Base-by-base conservation (phyloP, 345 rosid genomes). In the Microcos paniculata region DNA sequence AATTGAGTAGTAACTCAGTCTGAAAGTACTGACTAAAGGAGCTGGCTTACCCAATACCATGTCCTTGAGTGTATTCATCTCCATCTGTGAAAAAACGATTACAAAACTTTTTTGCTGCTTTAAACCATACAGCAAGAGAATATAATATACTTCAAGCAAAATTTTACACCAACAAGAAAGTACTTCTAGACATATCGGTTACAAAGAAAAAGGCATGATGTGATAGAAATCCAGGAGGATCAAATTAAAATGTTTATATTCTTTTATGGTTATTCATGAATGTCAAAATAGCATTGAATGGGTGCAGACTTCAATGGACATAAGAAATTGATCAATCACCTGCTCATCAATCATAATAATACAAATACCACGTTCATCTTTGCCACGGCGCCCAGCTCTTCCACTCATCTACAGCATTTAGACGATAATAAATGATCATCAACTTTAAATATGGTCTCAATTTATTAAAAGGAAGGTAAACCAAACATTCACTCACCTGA, bases 301-400 rank as follows among this genome's bases (percentile, higher is more conserved):
- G 70, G 43, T 24, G 72, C 46, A 26, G 21, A 35, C 18, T 55
- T 52, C 15, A 56, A 46, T 30, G 19, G 48, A 33, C n/a, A 18
- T 63, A 23, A 4, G 28, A 10, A 67, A 61, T 38, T 21, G 48
- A 59, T 30, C 21, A 42, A 74, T 70, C 57, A 96, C 99, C 94
- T 86, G 92, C 78, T 93, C 99, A 87, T 96, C 96, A 79, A 96
- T 80, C 99, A 96, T 96, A 80, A 93, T 90, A 70, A 96, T 90
- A 84, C 98, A 96, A 69, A 96, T 96, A 35, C 98, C 99, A 26
- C 97, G 97, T 30, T 92, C 97, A 57, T 92, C 99, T 82, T 93
- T 96, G 78, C 99, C 98, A 81, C 99, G 98, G 24, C 99, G 97
- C 77, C 99, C 99, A 85, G 99, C 99, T 80, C 98, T 88, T 79